phyloP scores from a whole-genome alignment of 768 basidiomycete species.

The Agrocybe praecox region DNA sequence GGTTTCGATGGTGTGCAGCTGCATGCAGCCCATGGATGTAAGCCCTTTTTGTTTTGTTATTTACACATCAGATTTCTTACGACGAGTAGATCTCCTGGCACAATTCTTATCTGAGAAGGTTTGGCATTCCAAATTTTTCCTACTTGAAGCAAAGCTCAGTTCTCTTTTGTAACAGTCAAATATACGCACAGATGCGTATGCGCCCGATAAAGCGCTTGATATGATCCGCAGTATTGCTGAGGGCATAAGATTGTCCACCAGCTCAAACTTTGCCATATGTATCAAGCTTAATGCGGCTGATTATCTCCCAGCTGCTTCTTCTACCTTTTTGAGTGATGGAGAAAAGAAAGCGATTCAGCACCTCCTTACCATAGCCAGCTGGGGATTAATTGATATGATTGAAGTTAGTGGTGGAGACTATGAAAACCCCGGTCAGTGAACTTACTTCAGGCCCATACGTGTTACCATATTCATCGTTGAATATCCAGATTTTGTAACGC shows the following conservation, averaged over 20 bases:
- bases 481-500: conserved; percentile 46
- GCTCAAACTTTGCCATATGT: conserved; percentile 67
- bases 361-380: conserved; percentile 58
- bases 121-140: not conserved
- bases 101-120: conserved; percentile 82
- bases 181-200: conserved; percentile 63
- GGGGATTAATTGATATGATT: conserved; percentile 77
- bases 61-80: not conserved
- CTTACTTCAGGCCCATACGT: not conserved
- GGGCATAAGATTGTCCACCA: conserved; percentile 55
- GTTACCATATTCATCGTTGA: not conserved
- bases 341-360: conserved; percentile 59
- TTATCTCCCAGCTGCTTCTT: conserved; percentile 45
- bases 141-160: not conserved
- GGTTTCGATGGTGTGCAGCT: conserved; percentile 90
- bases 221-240: conserved; percentile 58
- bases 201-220: conserved; percentile 49
- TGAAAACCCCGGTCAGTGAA: conserved; percentile 62
- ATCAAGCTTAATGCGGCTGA: conserved; percentile 84
- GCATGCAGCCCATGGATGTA: conserved; percentile 87
- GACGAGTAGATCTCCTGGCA: conserved; percentile 65
- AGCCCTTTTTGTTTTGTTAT: conserved; percentile 28
- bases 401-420: conserved; percentile 91
- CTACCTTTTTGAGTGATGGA: conserved; percentile 19
- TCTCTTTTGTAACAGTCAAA: conserved; percentile 15